A percentile compares a stretch with the other conserved stretches of the same genome.
Evolutionary conservation across 73 alveolate genomes (phyloP).

Genomic region (Diophrys appendiculata): DNA sequence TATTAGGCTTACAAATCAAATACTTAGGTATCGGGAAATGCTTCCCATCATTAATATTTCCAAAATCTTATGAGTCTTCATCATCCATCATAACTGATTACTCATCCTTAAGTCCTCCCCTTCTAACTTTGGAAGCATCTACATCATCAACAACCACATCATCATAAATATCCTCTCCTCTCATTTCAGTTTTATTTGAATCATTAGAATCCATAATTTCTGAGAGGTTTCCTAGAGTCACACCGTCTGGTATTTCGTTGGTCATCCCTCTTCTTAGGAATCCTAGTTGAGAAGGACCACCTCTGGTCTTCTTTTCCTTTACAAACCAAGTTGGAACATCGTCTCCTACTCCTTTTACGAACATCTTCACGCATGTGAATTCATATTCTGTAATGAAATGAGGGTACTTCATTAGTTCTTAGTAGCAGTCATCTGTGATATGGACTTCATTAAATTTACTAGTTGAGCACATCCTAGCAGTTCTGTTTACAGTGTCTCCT

Average conservation of each 20-base stretch:
- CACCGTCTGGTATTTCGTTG: conserved; percentile 1
- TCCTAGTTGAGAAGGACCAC: neutral
- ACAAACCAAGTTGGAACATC: conserved; percentile 18
- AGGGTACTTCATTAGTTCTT: conserved; percentile 6
- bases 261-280: conserved; percentile 11
- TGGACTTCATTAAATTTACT: conserved; percentile 49
- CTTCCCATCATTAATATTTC: neutral
- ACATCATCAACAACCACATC: neutral
- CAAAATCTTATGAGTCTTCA: neutral
- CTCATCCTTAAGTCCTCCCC: neutral
- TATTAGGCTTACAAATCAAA: conserved; percentile 10
- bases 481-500: conserved; percentile 92
- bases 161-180: neutral
- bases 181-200: too few relatives aligned
- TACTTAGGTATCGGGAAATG: conserved; percentile 11
- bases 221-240: neutral
- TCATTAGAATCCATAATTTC: neutral
- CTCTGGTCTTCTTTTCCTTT: conserved; percentile 3
- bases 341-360: conserved; percentile 12
- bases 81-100: conserved; percentile 4
- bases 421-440: conserved; percentile 29
- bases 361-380: conserved; percentile 7
- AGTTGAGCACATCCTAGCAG: conserved; percentile 75
- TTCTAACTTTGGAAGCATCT: neutral
- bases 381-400: neutral